A percentile compares a stretch with the other conserved stretches of the same genome.
These are phyloP conservation scores for Quercus lobata DNA, from an alignment of 331 rosid genomes.

Conservation along the genomic window DNA sequence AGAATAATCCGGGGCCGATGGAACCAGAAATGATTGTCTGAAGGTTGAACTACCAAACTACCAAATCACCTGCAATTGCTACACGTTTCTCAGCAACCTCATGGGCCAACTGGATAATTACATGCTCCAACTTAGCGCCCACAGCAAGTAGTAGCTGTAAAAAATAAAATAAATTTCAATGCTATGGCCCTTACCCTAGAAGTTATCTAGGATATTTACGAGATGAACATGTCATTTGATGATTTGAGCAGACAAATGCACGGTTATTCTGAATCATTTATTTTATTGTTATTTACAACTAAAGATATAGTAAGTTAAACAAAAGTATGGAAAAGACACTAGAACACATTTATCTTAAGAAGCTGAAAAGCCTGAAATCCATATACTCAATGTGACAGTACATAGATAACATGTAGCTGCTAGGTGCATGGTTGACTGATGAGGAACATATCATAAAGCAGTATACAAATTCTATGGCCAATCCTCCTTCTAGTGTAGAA, in stretches of 20 bases:
- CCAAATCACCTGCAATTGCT: conserved; percentile 45
- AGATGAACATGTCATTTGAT: neutral
- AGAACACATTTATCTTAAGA: no score
- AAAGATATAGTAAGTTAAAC: no score
- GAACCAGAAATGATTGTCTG: conserved; percentile 46
- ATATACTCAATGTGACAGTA: no score
- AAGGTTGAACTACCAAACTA: conserved; percentile 43
- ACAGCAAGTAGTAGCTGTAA: conserved; percentile 48
- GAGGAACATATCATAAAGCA: no score
- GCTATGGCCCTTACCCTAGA: neutral
- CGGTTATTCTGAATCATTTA: neutral
- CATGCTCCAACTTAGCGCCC: conserved; percentile 48
- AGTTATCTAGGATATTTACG: neutral
- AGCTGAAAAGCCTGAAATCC: no score
- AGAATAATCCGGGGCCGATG: conserved; percentile 31
- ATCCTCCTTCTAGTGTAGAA: no score
- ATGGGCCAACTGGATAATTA: conserved; percentile 3
- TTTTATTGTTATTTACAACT: no score
- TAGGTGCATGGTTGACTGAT: no score
- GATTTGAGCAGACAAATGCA: neutral
- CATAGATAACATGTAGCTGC: no score
- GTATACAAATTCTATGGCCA: no score
- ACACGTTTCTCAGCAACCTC: conserved; percentile 55
- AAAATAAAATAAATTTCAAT: neutral
- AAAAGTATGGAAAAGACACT: no score